Percentiles rank a stretch among this genome's conserved stretches.
Evolutionary conservation across 306 rosid genomes (phyloP).

Genomic region (Casuarina glauca): DNA sequence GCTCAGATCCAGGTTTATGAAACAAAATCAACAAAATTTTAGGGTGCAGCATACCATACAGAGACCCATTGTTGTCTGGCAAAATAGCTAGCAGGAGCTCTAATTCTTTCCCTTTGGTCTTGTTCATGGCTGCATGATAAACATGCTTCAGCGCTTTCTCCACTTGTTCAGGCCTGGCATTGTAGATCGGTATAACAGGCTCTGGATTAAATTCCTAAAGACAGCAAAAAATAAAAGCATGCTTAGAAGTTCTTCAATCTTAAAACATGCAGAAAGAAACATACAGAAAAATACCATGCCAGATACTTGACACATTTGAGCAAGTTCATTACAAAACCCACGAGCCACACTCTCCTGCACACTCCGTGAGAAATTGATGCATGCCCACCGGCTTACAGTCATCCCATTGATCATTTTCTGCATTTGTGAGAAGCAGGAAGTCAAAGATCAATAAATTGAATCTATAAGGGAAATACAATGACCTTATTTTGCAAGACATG

Average conservation of each 20-base stretch:
- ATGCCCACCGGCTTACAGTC: slow-evolving; percentile 96
- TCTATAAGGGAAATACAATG: neutral
- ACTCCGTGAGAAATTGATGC: slow-evolving; percentile 86
- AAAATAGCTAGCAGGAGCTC: slow-evolving; percentile 82
- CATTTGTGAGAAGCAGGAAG: slow-evolving; percentile 21
- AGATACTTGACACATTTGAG: slow-evolving; percentile 97
- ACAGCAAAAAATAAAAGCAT: neutral
- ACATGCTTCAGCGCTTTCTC: slow-evolving; percentile 91
- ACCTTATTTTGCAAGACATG: neutral
- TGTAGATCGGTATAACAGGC: slow-evolving; percentile 82
- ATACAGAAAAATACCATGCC: slow-evolving; percentile 73
- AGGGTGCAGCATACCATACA: slow-evolving; percentile 55
- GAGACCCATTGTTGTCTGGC: slow-evolving; percentile 91
- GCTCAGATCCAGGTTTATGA: neutral
- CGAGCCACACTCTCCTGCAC: slow-evolving; percentile 91
- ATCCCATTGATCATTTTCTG: slow-evolving; percentile 99
- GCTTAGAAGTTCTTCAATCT: neutral
- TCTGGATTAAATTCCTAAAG: slow-evolving; percentile 77
- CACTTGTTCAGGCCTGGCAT: slow-evolving; percentile 87
- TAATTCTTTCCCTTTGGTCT: slow-evolving; percentile 82
- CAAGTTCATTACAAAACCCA: slow-evolving; percentile 81
- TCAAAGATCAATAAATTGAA: slow-evolving; percentile 25
- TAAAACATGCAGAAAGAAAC: slow-evolving; percentile 19
- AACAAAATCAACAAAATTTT: neutral
- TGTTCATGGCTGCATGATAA: slow-evolving; percentile 71